phyloP scores from a whole-genome alignment of 2,329 filamentous ascomycete species.

The Calonectria henricotiae region DNA sequence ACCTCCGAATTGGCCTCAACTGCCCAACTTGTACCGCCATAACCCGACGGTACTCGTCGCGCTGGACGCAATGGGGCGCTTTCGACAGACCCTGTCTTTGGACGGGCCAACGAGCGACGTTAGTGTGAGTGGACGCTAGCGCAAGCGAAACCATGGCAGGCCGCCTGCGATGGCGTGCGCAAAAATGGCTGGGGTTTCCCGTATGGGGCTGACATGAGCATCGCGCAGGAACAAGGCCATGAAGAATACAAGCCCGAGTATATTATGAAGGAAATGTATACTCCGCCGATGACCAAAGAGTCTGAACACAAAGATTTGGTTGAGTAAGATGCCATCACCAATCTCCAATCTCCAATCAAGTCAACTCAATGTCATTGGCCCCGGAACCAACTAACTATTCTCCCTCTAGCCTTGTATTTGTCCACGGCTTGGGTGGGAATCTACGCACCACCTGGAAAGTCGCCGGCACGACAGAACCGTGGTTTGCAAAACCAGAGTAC shows the following conservation, averaged over 20 bases:
- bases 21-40: conserved; percentile 1
- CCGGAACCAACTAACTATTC: background rate
- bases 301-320: conserved; percentile 36
- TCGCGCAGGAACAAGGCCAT: conserved; percentile 29
- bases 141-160: background rate
- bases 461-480: conserved; percentile 38
- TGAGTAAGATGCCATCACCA: conserved; percentile 37
- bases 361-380: too few species aligned
- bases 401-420: conserved; percentile 37
- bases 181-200: background rate
- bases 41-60: conserved; percentile 17
- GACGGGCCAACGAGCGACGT: conserved; percentile 23
- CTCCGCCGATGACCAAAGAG: conserved; percentile 19
- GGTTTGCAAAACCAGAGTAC: conserved; percentile 44
- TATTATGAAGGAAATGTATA: conserved; percentile 45
- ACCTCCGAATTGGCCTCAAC: conserved; percentile 1
- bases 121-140: conserved; percentile 25
- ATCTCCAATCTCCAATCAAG: too few species aligned
- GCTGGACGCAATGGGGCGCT: conserved; percentile 28
- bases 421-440: conserved; percentile 44
- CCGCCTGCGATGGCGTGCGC: background rate
- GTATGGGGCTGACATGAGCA: conserved; percentile 17
- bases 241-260: conserved; percentile 41
- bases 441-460: conserved; percentile 42
- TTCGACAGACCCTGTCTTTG: conserved; percentile 27